Evolutionary conservation across 1,139 yeast species (phyloP).

Genomic region (Taphrina sp.): DNA sequence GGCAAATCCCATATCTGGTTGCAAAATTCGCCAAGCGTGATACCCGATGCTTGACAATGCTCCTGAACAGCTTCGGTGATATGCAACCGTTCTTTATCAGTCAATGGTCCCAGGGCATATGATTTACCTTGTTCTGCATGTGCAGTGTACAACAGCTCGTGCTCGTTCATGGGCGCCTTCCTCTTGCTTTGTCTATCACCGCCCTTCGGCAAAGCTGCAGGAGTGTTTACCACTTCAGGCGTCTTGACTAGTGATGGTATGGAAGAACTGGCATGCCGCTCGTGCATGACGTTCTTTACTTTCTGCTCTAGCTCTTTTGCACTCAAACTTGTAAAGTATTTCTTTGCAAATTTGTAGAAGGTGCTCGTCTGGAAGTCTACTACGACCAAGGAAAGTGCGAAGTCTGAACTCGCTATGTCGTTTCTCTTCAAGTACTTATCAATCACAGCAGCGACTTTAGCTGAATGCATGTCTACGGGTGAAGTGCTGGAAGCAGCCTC

Average conservation of each 20-base stretch:
- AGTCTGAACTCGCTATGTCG: background rate
- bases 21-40: slow-evolving; percentile 9
- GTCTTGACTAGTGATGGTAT: too few relatives aligned
- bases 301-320: too few relatives aligned
- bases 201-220: too few relatives aligned
- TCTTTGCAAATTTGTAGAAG: slow-evolving; percentile 4
- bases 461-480: too few relatives aligned
- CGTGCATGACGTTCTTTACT: too few relatives aligned
- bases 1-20: slow-evolving; percentile 11
- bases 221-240: too few relatives aligned
- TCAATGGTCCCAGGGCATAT: slow-evolving; percentile 8
- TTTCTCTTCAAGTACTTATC: background rate
- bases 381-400: background rate
- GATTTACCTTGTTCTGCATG: background rate
- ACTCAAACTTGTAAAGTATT: slow-evolving; percentile 3
- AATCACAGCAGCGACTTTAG: too few relatives aligned
- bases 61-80: slow-evolving; percentile 5
- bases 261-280: too few relatives aligned
- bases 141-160: background rate
- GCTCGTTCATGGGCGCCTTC: background rate
- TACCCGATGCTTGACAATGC: slow-evolving; percentile 10
- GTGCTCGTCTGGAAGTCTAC: background rate
- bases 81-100: slow-evolving; percentile 2
- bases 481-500: too few relatives aligned
- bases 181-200: too few relatives aligned